These are phyloP conservation scores for Pyrus pyrifolia DNA, from an alignment of 306 rosid species.

Conservation along the genomic window DNA sequence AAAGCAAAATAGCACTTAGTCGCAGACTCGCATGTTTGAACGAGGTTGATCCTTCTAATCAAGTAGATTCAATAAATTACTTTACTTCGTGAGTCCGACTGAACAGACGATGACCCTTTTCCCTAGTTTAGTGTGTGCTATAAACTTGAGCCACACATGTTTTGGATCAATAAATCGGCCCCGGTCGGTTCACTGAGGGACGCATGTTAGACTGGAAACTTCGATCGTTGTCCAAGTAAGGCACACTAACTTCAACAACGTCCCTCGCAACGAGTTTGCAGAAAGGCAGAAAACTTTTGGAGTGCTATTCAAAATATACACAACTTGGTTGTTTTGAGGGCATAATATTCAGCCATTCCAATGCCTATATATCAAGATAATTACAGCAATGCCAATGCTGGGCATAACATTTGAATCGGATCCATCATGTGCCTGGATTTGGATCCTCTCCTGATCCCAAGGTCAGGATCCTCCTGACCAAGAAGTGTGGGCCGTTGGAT, in stretches of 20 bases:
- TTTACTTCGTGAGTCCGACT: not conserved
- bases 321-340: not conserved
- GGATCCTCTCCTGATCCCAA: no score
- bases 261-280: no score
- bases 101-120: not conserved
- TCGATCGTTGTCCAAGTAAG: not conserved
- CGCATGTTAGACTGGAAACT: not conserved
- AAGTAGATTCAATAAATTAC: not conserved
- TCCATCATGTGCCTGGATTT: not conserved
- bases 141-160: not conserved
- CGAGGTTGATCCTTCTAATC: conserved; percentile 3
- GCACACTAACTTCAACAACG: no score
- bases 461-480: no score
- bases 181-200: no score
- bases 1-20: conserved; percentile 49
- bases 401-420: conserved; percentile 4
- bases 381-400: conserved; percentile 27
- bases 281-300: no score
- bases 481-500: no score
- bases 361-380: conserved; percentile 36
- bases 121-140: not conserved
- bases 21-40: not conserved
- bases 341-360: not conserved
- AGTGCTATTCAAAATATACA: not conserved
- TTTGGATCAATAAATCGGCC: not conserved